Evolutionary conservation across 768 basidiomycete genomes (phyloP).

Genomic region (Coprinopsis cinerea): DNA sequence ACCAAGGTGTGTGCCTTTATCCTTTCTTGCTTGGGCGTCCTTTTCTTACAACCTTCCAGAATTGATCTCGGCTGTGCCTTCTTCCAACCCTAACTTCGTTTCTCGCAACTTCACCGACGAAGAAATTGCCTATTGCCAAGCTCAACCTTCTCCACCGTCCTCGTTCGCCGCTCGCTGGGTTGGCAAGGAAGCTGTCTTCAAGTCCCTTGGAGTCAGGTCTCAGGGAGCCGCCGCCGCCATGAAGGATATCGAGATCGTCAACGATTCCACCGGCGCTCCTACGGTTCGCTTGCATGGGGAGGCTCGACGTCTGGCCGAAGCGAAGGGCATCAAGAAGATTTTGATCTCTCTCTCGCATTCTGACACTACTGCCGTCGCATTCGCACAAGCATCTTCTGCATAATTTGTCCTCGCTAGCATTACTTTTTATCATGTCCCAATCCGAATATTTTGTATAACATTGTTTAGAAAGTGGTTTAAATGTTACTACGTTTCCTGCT

Average conservation of each 20-base stretch:
- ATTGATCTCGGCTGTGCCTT: conserved; percentile 88
- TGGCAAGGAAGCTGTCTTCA: conserved; percentile 97
- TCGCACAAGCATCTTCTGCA: conserved; percentile 63
- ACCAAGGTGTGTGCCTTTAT: conserved; percentile 61
- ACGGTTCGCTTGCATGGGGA: conserved; percentile 74
- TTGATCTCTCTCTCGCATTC: conserved; percentile 90
- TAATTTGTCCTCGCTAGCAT: conserved; percentile 4
- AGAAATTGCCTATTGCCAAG: conserved; percentile 80
- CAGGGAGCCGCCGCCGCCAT: conserved; percentile 93
- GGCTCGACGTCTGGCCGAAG: conserved; percentile 65
- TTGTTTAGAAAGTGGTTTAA: too few species aligned
- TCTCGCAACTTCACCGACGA: conserved; percentile 88
- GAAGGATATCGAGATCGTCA: conserved; percentile 95
- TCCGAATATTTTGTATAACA: not conserved
- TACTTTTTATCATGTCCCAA: not conserved
- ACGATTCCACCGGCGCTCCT: conserved; percentile 73
- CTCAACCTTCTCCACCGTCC: conserved; percentile 81
- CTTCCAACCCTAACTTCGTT: conserved; percentile 82
- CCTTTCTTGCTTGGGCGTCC: not conserved
- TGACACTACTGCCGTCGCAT: conserved; percentile 86
- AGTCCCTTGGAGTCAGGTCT: conserved; percentile 83
- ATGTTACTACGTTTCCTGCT: too few species aligned
- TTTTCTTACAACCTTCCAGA: conserved; percentile 38
- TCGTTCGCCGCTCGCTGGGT: conserved; percentile 97
- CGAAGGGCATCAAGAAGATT: conserved; percentile 67